Percentiles rank a stretch among this genome's conserved stretches.
phyloP scores from a whole-genome alignment of 108 stramenopile genomes.

The Stephanodiscus triporus region DNA sequence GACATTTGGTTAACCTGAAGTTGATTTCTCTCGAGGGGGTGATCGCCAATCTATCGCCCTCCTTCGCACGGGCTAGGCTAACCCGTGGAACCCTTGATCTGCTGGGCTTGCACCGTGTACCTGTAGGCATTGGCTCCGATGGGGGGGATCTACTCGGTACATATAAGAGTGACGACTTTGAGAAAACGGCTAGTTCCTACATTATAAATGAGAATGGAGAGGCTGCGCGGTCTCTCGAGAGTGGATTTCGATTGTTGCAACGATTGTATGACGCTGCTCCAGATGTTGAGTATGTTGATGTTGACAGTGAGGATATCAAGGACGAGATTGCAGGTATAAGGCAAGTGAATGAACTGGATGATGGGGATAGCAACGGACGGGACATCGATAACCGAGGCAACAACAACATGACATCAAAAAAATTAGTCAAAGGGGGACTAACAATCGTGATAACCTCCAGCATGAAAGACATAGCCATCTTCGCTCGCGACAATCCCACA shows the following conservation, averaged over 20 bases:
- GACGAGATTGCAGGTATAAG: too few relatives aligned
- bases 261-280: slow-evolving; percentile 47
- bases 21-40: slow-evolving; percentile 46
- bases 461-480: slow-evolving; percentile 52
- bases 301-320: not conserved
- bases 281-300: slow-evolving; percentile 35
- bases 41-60: slow-evolving; percentile 43
- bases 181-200: slow-evolving; percentile 47
- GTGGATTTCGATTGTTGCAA: slow-evolving; percentile 43
- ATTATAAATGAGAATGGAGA: slow-evolving; percentile 44
- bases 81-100: slow-evolving; percentile 51
- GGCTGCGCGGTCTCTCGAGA: slow-evolving; percentile 46
- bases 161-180: slow-evolving; percentile 47
- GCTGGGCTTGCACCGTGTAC: slow-evolving; percentile 46
- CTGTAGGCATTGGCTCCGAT: slow-evolving; percentile 53
- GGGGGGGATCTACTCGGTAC: slow-evolving; percentile 40
- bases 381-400: slow-evolving; percentile 2
- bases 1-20: slow-evolving; percentile 36
- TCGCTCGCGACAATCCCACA: slow-evolving; percentile 45
- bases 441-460: slow-evolving; percentile 49
- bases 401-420: slow-evolving; percentile 14
- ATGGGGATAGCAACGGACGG: not conserved
- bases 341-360: slow-evolving; percentile 4
- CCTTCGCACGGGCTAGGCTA: slow-evolving; percentile 50
- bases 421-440: slow-evolving; percentile 35